phyloP scores from a whole-genome alignment of 139 green algal species.

The Tetraselmis striata region DNA sequence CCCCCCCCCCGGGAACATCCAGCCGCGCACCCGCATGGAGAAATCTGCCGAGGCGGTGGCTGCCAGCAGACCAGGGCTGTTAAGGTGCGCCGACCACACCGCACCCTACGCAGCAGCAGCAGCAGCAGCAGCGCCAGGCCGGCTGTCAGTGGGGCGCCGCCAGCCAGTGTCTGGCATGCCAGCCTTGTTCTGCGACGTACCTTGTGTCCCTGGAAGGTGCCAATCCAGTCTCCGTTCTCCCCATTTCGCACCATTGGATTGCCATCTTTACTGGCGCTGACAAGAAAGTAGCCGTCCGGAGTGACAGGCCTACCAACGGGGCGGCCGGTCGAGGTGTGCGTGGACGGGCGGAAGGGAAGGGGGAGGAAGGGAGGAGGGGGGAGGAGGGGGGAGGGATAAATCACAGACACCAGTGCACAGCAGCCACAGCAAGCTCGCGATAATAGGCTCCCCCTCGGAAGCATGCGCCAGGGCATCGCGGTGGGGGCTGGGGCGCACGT shows the following conservation, averaged over 20 bases:
- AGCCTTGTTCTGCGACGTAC: constrained; percentile 22
- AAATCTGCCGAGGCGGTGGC: constrained; percentile 95
- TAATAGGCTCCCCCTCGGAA: neutral
- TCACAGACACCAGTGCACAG: neutral
- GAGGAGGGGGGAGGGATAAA: neutral
- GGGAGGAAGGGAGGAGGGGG: neutral
- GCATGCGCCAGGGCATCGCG: neutral
- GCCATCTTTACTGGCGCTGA: constrained; percentile 92
- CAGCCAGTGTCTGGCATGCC: too few relatives aligned
- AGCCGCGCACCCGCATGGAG: constrained; percentile 53
- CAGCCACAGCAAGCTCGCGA: neutral
- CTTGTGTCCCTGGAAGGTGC: constrained; percentile 97
- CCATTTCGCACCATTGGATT: constrained; percentile 94
- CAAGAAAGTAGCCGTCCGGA: constrained; percentile 91
- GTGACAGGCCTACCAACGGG: constrained; percentile 79
- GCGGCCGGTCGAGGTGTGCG: too few relatives aligned
- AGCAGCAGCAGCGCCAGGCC: too few relatives aligned
- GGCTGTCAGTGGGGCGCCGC: too few relatives aligned
- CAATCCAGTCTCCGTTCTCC: constrained; percentile 95
- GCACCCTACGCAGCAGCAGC: constrained; percentile 61
- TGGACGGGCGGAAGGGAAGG: too few relatives aligned
- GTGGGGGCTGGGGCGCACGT: constrained; percentile 37
- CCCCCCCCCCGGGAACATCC: neutral
- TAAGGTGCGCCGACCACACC: constrained; percentile 90
- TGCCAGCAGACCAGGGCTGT: constrained; percentile 73